A percentile compares a stretch with the other conserved stretches of the same genome.
Conservation (phyloP, 768 basidiomycete genomes). For the Mycena galericulata region DNA sequence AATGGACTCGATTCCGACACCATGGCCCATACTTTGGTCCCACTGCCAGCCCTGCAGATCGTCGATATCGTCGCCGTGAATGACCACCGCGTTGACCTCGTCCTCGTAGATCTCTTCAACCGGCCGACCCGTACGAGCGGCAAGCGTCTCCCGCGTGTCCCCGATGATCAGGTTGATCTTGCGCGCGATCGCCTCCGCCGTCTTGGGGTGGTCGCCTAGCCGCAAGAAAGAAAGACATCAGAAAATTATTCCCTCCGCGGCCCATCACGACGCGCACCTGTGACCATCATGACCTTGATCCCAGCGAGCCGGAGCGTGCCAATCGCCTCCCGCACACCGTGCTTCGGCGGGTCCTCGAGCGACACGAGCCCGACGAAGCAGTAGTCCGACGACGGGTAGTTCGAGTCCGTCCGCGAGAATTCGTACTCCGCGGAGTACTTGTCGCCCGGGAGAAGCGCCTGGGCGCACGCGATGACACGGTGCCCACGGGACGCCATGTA, state of each 20-base stretch:
- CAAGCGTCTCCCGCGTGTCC: conserved; percentile 72
- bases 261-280: conserved; percentile 52
- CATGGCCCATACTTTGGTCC: conserved; percentile 64
- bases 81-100: conserved; percentile 72
- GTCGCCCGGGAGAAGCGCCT: conserved; percentile 63
- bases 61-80: conserved; percentile 79
- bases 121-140: conserved; percentile 64
- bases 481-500: conserved; percentile 85
- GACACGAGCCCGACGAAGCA: conserved; percentile 76
- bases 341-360: conserved; percentile 78
- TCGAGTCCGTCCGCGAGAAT: conserved; percentile 67
- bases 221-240: neutral
- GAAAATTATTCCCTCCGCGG: neutral
- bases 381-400: conserved; percentile 67
- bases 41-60: conserved; percentile 77
- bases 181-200: conserved; percentile 78
- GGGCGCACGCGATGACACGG: conserved; percentile 80
- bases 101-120: conserved; percentile 75
- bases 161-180: conserved; percentile 79
- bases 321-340: conserved; percentile 78
- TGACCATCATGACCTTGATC: conserved; percentile 85
- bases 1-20: neutral
- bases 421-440: conserved; percentile 58
- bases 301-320: conserved; percentile 77
- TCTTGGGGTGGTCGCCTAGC: conserved; percentile 76